Base-by-base conservation (phyloP, 768 basidiomycete genomes). In the Mycena belliarum region DNA sequence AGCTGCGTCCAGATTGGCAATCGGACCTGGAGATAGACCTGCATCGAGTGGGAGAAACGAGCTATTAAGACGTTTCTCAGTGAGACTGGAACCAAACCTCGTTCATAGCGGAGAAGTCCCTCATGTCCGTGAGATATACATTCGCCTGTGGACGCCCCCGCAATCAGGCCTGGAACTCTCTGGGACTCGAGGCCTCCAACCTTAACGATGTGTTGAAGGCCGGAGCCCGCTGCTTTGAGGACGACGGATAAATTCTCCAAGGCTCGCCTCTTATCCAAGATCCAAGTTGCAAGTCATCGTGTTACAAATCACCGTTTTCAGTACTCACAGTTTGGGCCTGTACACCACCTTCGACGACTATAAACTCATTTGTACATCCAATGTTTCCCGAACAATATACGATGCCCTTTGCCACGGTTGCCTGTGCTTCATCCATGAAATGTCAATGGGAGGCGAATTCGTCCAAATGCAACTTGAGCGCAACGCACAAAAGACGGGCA, bases 201-300 rank as follows among this genome's bases (percentile, higher is more conserved):
- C 65, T 79, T 78, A 54, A 79, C 69, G 18, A 77, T 73, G 41
- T 76, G 72, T 29, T 75, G 70, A n/a, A 78, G 67, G 11, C 68
- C 69, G 3, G 78, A 78, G 18, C 76, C 76, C 3, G 76, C 70
- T 29, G 75, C 77, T 49, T 75, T 70, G 16, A 79, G 69, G n/a
- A 79, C 71, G 44, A 72, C 68, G 3, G 66, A 63, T n/a, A 79
- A 62, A 55, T 80, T 78, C 57, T 75, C 71, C 40, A 78, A 51
- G 7, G 74, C 74, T 10, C 69, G 71, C 18, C 72, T 71, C 75
- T 79, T 32, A 25, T 38, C 18, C 26, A 2, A 28, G 8, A n/a
- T 12, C 15, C 23, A 12, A 37, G 25, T 23, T 20, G 26, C n/a
- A n/a, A n/a, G n/a, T n/a, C n/a, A n/a, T n/a, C n/a, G n/a, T n/a